phyloP scores from a whole-genome alignment of 768 basidiomycete genomes.

The Lactarius indigo region DNA sequence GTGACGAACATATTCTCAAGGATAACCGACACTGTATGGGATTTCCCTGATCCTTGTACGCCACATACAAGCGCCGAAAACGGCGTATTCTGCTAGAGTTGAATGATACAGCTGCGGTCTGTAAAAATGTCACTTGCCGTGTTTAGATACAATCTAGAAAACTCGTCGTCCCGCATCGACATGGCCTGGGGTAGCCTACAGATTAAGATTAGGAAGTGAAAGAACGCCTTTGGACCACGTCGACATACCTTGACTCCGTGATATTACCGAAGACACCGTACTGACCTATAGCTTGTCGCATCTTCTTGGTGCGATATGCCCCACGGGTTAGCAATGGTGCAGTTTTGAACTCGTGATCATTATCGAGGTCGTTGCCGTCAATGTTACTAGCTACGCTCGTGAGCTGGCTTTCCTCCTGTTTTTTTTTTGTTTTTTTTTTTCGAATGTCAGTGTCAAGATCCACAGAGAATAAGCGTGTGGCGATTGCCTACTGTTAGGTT shows the following conservation, averaged over 20 bases:
- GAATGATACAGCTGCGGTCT: neutral
- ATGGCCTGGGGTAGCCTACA: neutral
- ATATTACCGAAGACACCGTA: constrained; percentile 58
- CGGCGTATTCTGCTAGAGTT: constrained; percentile 53
- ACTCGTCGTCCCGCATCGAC: constrained; percentile 1
- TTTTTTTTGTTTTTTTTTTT: neutral
- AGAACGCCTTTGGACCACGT: neutral
- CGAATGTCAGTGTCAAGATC: neutral
- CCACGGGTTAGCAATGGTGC: constrained; percentile 33
- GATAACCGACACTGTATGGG: constrained; percentile 64
- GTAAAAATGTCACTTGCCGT: constrained; percentile 41
- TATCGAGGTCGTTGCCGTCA: constrained; percentile 1
- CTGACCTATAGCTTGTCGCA: constrained; percentile 39
- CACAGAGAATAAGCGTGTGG: neutral
- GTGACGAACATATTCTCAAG: constrained; percentile 70
- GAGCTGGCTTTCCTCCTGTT: constrained; percentile 14
- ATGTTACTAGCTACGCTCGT: constrained; percentile 1
- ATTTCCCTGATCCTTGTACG: constrained; percentile 75
- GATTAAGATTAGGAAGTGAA: neutral
- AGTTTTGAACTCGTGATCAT: constrained; percentile 29
- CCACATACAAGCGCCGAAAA: constrained; percentile 76
- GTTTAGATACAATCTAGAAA: constrained; percentile 58
- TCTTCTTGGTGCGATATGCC: constrained; percentile 27
- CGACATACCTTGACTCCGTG: constrained; percentile 10
- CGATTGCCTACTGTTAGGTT: neutral